A percentile compares a stretch with the other conserved stretches of the same genome.
phyloP scores from a whole-genome alignment of 1,139 yeast species.

The Candida tropicalis region DNA sequence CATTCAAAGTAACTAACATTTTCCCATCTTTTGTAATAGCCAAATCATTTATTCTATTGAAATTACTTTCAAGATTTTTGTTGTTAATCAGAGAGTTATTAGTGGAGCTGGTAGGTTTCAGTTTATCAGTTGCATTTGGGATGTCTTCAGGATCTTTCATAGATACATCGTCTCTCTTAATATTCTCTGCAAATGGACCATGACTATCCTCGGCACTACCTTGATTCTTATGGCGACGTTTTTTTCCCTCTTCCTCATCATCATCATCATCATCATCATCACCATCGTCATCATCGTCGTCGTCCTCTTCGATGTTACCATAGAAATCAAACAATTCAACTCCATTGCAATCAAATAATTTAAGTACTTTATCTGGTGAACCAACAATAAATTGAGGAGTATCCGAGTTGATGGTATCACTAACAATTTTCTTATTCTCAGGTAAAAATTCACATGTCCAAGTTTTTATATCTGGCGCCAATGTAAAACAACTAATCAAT shows the following conservation, averaged over 20 bases:
- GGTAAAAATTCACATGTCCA: slow-evolving; percentile 83
- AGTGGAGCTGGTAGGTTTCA: slow-evolving; percentile 1
- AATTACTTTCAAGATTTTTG: slow-evolving; percentile 27
- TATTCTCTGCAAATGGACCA: slow-evolving; percentile 4
- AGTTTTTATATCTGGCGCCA: slow-evolving; percentile 44
- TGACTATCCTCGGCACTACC: no score
- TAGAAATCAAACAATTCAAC: slow-evolving; percentile 47
- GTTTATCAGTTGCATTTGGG: not conserved
- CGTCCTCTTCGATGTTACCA: slow-evolving; percentile 37
- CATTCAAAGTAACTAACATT: slow-evolving; percentile 63
- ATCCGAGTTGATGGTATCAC: slow-evolving; percentile 11
- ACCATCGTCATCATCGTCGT: slow-evolving; percentile 31
- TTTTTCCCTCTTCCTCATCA: no score
- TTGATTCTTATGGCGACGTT: no score
- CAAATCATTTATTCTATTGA: slow-evolving; percentile 65
- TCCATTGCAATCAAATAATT: slow-evolving; percentile 57
- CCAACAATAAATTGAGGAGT: slow-evolving; percentile 69
- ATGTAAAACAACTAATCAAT: slow-evolving; percentile 38
- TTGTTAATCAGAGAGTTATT: slow-evolving; percentile 8
- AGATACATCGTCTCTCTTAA: slow-evolving; percentile 14
- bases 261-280: slow-evolving; percentile 12
- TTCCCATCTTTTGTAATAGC: slow-evolving; percentile 65
- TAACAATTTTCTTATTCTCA: slow-evolving; percentile 14
- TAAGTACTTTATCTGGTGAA: slow-evolving; percentile 74
- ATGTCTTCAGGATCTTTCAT: slow-evolving; percentile 16